Evolutionary conservation across 768 basidiomycete species (phyloP).

Genomic region (Pleurotus tuber-regium): DNA sequence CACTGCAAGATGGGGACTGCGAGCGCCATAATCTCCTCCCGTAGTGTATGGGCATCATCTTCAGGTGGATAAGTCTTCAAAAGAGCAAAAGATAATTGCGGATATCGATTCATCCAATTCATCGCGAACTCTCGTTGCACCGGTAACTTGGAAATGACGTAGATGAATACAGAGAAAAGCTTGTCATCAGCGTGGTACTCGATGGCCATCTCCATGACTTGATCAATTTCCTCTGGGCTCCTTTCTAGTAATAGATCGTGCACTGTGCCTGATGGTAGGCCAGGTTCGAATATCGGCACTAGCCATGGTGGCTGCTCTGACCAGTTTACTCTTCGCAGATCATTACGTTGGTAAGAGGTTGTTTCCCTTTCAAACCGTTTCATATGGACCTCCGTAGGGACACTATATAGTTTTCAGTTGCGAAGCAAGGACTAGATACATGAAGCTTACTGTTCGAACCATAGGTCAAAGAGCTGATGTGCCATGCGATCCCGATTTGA

Average conservation of each 20-base stretch:
- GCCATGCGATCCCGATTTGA: slow-evolving; percentile 66
- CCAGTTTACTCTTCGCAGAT: slow-evolving; percentile 40
- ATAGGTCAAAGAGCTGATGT: slow-evolving; percentile 65
- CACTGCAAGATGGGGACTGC: slow-evolving; percentile 37
- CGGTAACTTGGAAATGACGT: slow-evolving; percentile 29
- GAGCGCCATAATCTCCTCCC: slow-evolving; percentile 27
- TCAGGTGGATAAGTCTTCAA: slow-evolving; percentile 46
- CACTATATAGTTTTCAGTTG: slow-evolving; percentile 24
- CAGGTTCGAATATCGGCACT: slow-evolving; percentile 20
- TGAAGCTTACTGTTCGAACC: slow-evolving; percentile 58
- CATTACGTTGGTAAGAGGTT: slow-evolving; percentile 38
- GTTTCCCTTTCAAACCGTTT: slow-evolving; percentile 44
- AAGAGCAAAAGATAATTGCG: slow-evolving; percentile 52
- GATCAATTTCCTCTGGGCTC: slow-evolving; percentile 28
- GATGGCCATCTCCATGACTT: slow-evolving; percentile 38
- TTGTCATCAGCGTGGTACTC: slow-evolving; percentile 55
- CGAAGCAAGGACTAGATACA: not conserved
- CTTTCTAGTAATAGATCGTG: slow-evolving; percentile 20
- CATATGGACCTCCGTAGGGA: slow-evolving; percentile 46
- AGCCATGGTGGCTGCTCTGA: slow-evolving; percentile 28
- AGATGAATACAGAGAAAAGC: slow-evolving; percentile 48
- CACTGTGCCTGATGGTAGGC: slow-evolving; percentile 27
- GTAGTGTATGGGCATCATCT: slow-evolving; percentile 27
- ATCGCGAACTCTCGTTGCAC: slow-evolving; percentile 25
- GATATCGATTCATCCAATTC: slow-evolving; percentile 47